Conservation (phyloP, 2,329 filamentous ascomycete genomes). For the Colletotrichum trifolii region DNA sequence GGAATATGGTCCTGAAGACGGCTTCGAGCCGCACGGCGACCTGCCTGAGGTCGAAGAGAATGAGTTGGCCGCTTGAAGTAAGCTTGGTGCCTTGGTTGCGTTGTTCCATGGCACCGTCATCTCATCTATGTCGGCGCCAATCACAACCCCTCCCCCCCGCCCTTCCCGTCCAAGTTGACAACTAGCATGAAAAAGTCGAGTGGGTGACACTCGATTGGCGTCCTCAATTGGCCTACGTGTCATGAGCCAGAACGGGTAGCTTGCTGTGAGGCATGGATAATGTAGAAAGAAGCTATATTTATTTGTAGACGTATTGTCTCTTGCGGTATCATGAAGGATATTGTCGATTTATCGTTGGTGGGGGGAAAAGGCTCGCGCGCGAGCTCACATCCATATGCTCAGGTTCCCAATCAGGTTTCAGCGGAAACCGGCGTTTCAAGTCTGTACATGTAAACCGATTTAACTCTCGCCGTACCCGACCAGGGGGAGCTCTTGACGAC, state of each 20-base stretch:
- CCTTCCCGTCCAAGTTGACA: constrained; percentile 2
- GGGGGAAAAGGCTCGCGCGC: background rate
- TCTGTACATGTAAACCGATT: background rate
- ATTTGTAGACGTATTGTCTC: constrained; percentile 20
- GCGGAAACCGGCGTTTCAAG: background rate
- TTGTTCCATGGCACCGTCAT: constrained; percentile 2
- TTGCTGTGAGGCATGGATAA: constrained; percentile 27
- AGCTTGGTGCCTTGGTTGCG: background rate
- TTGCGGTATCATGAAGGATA: constrained; percentile 14
- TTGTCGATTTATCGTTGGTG: constrained; percentile 20
- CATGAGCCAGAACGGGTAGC: constrained; percentile 17
- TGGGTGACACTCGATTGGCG: constrained; percentile 5
- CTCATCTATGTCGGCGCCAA: background rate
- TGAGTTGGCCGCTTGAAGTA: constrained; percentile 37
- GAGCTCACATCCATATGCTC: background rate
- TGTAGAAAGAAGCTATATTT: constrained; percentile 31
- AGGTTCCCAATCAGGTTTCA: background rate
- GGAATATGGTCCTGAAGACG: constrained; percentile 62
- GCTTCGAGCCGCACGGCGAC: constrained; percentile 62
- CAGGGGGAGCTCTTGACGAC: background rate
- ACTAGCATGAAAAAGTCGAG: constrained; percentile 26
- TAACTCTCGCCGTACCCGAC: background rate
- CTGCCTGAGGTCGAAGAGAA: constrained; percentile 64
- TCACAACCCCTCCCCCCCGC: background rate
- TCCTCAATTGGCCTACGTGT: constrained; percentile 8